These are phyloP conservation scores for Ustilago hordei DNA, from an alignment of 1,284 basidiomycete species.

Conservation along the genomic window DNA sequence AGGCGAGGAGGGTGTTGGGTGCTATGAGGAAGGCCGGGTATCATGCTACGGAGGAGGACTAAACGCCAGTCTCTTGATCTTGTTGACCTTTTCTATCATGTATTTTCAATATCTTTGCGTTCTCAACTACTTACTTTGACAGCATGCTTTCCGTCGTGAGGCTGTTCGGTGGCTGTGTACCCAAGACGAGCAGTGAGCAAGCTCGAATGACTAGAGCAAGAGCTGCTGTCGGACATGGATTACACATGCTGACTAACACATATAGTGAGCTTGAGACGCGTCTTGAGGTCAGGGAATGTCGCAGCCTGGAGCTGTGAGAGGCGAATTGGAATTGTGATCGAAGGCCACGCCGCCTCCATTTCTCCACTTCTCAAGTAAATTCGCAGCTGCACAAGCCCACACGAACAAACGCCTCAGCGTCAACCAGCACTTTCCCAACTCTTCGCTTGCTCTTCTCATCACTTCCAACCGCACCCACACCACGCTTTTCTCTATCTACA, in stretches of 20 bases:
- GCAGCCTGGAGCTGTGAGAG: not conserved
- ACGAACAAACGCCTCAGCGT: not conserved
- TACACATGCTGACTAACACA: constrained; percentile 6
- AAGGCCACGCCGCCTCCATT: constrained; percentile 44
- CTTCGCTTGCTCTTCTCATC: not conserved
- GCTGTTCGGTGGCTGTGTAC: not conserved
- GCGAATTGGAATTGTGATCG: constrained; percentile 38
- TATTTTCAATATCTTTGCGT: constrained; percentile 6
- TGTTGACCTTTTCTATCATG: constrained; percentile 1
- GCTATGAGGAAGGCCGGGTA: constrained; percentile 67
- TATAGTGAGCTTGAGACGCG: constrained; percentile 7
- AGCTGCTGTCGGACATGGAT: not conserved
- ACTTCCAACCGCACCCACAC: constrained; percentile 1
- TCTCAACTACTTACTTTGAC: not conserved
- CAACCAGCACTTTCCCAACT: not conserved
- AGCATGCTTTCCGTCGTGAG: not conserved
- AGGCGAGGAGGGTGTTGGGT: constrained; percentile 67
- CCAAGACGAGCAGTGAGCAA: not conserved
- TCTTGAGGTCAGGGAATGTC: not conserved
- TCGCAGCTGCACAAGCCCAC: constrained; percentile 33
- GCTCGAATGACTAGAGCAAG: not conserved
- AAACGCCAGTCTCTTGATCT: not conserved
- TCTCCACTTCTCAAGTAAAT: constrained; percentile 24
- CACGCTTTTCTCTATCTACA: not conserved
- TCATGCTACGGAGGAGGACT: constrained; percentile 65